Conservation (phyloP, 345 rosid species). For the Bretschneidera sinensis region DNA sequence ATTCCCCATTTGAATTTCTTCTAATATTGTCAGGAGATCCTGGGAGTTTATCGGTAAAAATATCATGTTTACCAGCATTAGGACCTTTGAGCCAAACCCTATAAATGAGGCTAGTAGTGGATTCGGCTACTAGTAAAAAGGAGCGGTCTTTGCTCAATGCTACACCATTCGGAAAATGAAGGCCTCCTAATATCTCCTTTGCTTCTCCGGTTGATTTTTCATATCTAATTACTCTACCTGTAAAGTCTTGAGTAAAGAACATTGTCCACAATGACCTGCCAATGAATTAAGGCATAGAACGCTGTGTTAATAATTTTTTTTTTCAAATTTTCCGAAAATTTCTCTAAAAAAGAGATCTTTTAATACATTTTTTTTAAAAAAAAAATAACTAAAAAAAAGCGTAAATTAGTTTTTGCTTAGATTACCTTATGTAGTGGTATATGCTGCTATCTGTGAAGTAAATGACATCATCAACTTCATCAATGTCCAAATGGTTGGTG, state of each 20-base stretch:
- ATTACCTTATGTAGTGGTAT: constrained; percentile 50
- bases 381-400: neutral
- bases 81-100: constrained; percentile 45
- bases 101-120: constrained; percentile 20
- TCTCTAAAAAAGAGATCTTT: neutral
- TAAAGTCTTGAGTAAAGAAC: too few species aligned
- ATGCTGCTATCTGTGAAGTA: constrained; percentile 71
- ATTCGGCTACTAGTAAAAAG: constrained; percentile 46
- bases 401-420: neutral
- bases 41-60: too few species aligned
- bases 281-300: neutral
- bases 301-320: too few species aligned
- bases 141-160: constrained; percentile 55
- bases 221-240: too few species aligned
- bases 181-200: too few species aligned
- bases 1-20: too few species aligned
- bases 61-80: too few species aligned
- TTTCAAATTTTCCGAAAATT: too few species aligned
- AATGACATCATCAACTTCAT: constrained; percentile 46
- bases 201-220: too few species aligned
- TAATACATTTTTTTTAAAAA: neutral
- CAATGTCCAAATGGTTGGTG: constrained; percentile 67
- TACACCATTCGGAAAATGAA: constrained; percentile 65
- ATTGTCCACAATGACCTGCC: constrained; percentile 44
- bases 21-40: too few species aligned